Evolutionary conservation across 495 filamentous ascomycete species (phyloP), one percentile per base, ranked within the genome.

Genomic region (Chaetomium tenue): DNA sequence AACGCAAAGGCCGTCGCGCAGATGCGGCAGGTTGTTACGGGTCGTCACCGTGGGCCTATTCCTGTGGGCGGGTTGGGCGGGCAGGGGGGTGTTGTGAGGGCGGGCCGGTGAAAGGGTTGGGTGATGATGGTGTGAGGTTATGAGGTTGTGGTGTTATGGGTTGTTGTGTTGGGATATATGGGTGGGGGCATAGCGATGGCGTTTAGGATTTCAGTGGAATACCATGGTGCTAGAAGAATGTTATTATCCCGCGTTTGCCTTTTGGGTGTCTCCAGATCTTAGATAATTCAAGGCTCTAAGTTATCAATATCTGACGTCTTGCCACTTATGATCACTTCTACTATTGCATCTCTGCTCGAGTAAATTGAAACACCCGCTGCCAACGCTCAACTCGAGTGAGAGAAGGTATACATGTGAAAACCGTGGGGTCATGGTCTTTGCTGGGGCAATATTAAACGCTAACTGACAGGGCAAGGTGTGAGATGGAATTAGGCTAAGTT

Each of bases 1-100:
- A 86, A 83, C 0, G 83, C 89, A 1, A 87, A 79, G 67, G 88
- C 91, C 64, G 88, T 89, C 0, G 78, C 89, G 30, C 81, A 88
- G 75, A 87, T 91, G 87, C 79, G 90, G 55, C 80, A 77, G 46
- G 77, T 91, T 8, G 71, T 74, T 18, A 75, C 73, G 55, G 73
- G 72, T 28, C 26, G 70, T 50, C 55, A 60, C 1, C 39, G 60
- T 15, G 66, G 56, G 53, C 58, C 39, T 15, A 47, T 63, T 5
- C 58, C 56, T 22, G 63, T 47, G 28, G 47, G 40, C 2, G 66
- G 63, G 18, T 20, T 40, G 40, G 55, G 42, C 8, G 33, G 48
- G 15, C 28, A 53, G 22, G 52, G 55, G 22, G 52, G 42, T 57
- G 42, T 18, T 57, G 55, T 63, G n/a, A 20, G 59, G 30, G 52